A percentile compares a stretch with the other conserved stretches of the same genome.
phyloP scores from a whole-genome alignment of 495 filamentous ascomycete genomes.

The Annulohypoxylon stygium region DNA sequence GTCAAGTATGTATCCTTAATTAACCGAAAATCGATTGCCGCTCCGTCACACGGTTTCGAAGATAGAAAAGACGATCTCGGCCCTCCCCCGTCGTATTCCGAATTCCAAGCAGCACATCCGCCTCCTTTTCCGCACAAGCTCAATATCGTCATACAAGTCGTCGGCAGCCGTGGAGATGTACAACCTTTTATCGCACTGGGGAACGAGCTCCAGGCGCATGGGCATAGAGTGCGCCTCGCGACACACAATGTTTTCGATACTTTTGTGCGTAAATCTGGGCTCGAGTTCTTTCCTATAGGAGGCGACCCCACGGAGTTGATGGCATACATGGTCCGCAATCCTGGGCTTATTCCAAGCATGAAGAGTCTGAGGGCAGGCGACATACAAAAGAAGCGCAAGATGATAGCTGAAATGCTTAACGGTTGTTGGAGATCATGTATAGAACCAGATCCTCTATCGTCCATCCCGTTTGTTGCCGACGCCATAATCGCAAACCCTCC shows the following conservation, averaged over 20 bases:
- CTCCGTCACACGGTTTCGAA: neutral
- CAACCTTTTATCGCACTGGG: constrained; percentile 3
- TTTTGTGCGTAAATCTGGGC: neutral
- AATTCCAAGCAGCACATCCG: neutral
- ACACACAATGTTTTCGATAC: neutral
- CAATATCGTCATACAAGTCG: constrained; percentile 10
- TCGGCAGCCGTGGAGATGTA: constrained; percentile 3
- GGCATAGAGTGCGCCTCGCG: neutral
- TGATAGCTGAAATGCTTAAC: neutral
- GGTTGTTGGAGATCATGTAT: neutral
- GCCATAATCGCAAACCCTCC: constrained; percentile 6
- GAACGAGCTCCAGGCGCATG: neutral
- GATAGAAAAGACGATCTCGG: neutral
- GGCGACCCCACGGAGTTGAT: neutral
- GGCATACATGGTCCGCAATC: constrained; percentile 8
- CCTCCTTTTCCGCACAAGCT: neutral
- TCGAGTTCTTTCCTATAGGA: neutral
- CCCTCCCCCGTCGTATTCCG: neutral
- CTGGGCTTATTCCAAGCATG: constrained; percentile 6
- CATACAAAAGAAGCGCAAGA: constrained; percentile 4
- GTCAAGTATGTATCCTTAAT: neutral
- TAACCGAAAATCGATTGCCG: neutral
- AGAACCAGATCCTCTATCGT: neutral
- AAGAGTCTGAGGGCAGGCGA: constrained; percentile 2
- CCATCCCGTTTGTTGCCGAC: neutral